Evolutionary conservation across 352 stramenopile genomes (phyloP).

Genomic region (Pythium diclinum): DNA sequence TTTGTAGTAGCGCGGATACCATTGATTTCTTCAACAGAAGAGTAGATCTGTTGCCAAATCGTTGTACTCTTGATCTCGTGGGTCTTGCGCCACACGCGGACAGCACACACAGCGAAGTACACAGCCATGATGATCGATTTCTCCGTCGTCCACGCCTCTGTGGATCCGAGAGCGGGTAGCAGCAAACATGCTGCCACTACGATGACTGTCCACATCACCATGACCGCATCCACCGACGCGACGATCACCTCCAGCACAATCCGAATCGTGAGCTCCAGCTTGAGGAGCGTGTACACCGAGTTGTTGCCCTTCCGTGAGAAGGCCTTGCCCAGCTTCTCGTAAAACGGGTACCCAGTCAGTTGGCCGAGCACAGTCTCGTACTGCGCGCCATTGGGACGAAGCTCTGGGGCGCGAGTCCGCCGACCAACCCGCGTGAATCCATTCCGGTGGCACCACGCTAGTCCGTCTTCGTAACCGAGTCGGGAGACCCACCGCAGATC

Average conservation of each 20-base stretch:
- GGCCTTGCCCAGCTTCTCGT: not conserved
- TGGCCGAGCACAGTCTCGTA: constrained; percentile 4
- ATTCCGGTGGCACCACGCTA: constrained; percentile 25
- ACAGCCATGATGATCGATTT: not conserved
- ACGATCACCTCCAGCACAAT: not conserved
- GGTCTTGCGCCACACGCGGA: not conserved
- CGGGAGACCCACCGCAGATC: constrained; percentile 58
- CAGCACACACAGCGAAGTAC: not conserved
- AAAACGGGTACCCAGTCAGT: constrained; percentile 1
- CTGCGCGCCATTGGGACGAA: not conserved
- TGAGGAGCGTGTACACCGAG: not conserved
- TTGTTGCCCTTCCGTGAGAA: not conserved
- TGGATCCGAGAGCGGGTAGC: not conserved
- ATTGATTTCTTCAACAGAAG: not conserved
- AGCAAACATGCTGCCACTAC: not conserved
- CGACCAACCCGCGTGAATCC: not conserved
- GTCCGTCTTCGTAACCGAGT: constrained; percentile 45
- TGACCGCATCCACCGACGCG: not conserved
- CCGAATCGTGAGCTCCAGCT: not conserved
- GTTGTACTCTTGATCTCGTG: not conserved
- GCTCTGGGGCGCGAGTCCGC: too few species aligned
- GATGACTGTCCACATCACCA: not conserved
- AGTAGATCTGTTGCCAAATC: not conserved
- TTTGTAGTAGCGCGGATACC: not conserved
- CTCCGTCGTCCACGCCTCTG: not conserved